Evolutionary conservation across 192 early-diverging fungal species (phyloP).

Genomic region (Rhizoclosmatium globosum): DNA sequence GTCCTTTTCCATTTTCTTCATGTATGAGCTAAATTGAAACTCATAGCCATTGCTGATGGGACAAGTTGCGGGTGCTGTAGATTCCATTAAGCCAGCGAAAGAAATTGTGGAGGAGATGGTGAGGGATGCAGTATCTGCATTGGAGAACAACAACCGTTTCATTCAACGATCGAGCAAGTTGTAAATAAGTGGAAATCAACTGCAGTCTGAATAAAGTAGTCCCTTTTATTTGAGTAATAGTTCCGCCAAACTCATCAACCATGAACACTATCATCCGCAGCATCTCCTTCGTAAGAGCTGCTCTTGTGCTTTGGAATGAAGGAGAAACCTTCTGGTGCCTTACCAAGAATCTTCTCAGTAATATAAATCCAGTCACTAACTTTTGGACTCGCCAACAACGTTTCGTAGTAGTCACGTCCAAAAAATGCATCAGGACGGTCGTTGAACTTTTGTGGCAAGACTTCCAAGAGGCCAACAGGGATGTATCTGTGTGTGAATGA

Average conservation of each 20-base stretch:
- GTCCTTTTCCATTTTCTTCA: no score
- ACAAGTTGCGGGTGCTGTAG: constrained; percentile 53
- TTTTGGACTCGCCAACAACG: constrained; percentile 85
- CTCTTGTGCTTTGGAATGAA: constrained; percentile 97
- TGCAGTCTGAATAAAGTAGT: no score
- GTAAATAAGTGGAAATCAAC: no score
- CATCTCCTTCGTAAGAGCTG: constrained; percentile 72
- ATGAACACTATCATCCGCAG: constrained; percentile 3
- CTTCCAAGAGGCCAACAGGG: constrained; percentile 92
- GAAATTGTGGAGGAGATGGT: constrained; percentile 62
- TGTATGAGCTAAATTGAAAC: background rate
- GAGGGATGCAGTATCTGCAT: constrained; percentile 35
- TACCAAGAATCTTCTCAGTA: constrained; percentile 88
- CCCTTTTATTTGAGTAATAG: no score
- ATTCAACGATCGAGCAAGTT: background rate
- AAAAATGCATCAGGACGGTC: constrained; percentile 85
- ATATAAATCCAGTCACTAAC: constrained; percentile 92
- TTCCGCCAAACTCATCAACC: background rate
- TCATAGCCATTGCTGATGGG: constrained; percentile 49
- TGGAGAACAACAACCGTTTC: constrained; percentile 22
- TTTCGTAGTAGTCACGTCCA: constrained; percentile 93
- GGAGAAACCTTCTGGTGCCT: constrained; percentile 82
- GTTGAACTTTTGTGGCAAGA: constrained; percentile 90
- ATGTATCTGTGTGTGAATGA: constrained; percentile 77
- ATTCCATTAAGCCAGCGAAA: constrained; percentile 53